These are phyloP conservation scores for Phaseolus coccineus DNA, from an alignment of 331 rosid species.

Conservation along the genomic window DNA sequence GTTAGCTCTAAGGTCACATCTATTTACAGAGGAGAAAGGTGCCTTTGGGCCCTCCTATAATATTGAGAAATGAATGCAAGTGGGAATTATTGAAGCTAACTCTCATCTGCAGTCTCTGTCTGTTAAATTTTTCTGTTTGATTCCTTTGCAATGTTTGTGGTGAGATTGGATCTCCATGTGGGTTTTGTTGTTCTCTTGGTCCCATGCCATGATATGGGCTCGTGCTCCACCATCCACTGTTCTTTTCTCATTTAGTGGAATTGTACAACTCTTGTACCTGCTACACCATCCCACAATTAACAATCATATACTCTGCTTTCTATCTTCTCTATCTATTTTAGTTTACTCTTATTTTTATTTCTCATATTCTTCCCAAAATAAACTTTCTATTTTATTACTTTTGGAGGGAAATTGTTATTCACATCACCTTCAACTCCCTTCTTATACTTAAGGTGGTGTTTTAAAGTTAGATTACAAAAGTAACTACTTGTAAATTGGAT, in stretches of 20 bases:
- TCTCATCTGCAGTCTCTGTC: slow-evolving; percentile 49
- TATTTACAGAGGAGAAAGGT: slow-evolving; percentile 27
- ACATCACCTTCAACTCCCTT: too few relatives aligned
- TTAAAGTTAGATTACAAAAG: too few relatives aligned
- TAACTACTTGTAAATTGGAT: too few relatives aligned
- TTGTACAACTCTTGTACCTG: slow-evolving; percentile 43
- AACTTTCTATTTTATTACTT: too few relatives aligned
- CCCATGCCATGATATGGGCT: slow-evolving; percentile 42
- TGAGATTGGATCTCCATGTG: slow-evolving; percentile 42
- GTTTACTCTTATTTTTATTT: background rate
- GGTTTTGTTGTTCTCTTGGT: slow-evolving; percentile 40
- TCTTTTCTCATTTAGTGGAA: slow-evolving; percentile 31
- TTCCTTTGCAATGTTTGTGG: slow-evolving; percentile 36
- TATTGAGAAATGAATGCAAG: slow-evolving; percentile 40
- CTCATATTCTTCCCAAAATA: too few relatives aligned
- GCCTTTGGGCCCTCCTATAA: slow-evolving; percentile 19
- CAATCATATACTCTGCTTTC: background rate
- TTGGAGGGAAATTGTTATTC: too few relatives aligned
- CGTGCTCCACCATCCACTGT: slow-evolving; percentile 33
- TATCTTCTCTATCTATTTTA: background rate
- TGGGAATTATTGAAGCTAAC: slow-evolving; percentile 47
- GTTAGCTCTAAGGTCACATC: slow-evolving; percentile 59
- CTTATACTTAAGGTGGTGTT: too few relatives aligned
- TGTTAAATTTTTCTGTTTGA: slow-evolving; percentile 36
- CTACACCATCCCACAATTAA: background rate